Percentiles rank a stretch among this genome's conserved stretches.
These are phyloP conservation scores for Eutrema heterophyllum DNA, from an alignment of 345 rosid species.

Conservation along the genomic window DNA sequence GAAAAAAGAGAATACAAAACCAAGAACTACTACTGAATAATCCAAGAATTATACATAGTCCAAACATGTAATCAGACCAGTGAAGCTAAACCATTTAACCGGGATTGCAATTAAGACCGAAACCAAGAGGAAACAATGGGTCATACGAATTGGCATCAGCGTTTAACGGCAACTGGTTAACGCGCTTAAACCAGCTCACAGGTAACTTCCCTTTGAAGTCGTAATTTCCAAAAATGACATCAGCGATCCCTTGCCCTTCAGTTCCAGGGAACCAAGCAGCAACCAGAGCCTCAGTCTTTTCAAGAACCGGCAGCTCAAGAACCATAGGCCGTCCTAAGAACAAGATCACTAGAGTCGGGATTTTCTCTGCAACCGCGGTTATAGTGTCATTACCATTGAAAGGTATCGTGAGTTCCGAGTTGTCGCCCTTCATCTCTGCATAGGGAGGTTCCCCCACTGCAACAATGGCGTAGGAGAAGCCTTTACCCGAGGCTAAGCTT, in stretches of 20 bases:
- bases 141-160: slow-evolving; percentile 37
- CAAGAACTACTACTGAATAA: neutral
- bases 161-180: slow-evolving; percentile 29
- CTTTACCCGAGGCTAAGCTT: slow-evolving; percentile 37
- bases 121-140: slow-evolving; percentile 63
- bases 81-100: slow-evolving; percentile 6
- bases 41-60: neutral
- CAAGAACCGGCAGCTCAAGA: slow-evolving; percentile 50
- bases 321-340: slow-evolving; percentile 77
- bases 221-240: slow-evolving; percentile 63
- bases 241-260: slow-evolving; percentile 65
- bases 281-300: slow-evolving; percentile 56
- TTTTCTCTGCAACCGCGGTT: slow-evolving; percentile 47
- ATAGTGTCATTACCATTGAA: slow-evolving; percentile 48
- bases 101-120: slow-evolving; percentile 32
- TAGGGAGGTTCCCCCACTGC: slow-evolving; percentile 81
- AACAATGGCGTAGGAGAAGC: slow-evolving; percentile 59
- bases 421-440: slow-evolving; percentile 67
- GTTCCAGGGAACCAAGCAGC: slow-evolving; percentile 95
- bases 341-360: slow-evolving; percentile 59
- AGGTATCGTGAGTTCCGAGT: slow-evolving; percentile 56
- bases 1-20: too few relatives aligned
- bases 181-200: slow-evolving; percentile 62
- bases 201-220: slow-evolving; percentile 64
- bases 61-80: neutral